These are phyloP conservation scores for Metschnikowia dekortorum DNA, from an alignment of 805 yeast genomes.

Conservation along the genomic window DNA sequence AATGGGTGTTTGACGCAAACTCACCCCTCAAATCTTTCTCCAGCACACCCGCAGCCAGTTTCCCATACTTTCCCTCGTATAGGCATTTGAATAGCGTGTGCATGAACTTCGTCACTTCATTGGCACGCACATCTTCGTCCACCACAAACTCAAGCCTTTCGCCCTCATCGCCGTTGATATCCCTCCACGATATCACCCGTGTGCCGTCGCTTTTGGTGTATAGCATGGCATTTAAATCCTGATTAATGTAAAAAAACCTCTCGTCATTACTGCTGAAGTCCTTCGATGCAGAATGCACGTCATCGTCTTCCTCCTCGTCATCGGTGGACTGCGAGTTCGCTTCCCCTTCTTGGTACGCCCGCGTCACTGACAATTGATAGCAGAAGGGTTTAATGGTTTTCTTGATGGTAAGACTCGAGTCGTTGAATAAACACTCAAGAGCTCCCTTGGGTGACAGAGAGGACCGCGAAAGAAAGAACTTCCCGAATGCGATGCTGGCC, in stretches of 20 bases:
- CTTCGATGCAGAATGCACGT: constrained; percentile 24
- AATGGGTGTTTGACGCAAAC: constrained; percentile 4
- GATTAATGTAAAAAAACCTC: constrained; percentile 64
- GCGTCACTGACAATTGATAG: constrained; percentile 67
- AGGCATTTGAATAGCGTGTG: constrained; percentile 59
- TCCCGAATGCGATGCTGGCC: constrained; percentile 72
- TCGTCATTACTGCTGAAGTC: constrained; percentile 48
- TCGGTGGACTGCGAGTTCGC: constrained; percentile 41
- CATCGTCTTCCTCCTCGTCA: constrained; percentile 48
- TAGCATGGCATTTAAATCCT: constrained; percentile 53
- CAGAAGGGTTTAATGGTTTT: constrained; percentile 61
- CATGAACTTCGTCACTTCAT: constrained; percentile 61
- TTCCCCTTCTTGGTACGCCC: constrained; percentile 67
- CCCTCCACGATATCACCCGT: constrained; percentile 71
- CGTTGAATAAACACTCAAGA: constrained; percentile 75
- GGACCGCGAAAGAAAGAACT: constrained; percentile 66
- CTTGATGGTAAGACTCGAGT: constrained; percentile 70
- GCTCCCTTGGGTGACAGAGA: constrained; percentile 84
- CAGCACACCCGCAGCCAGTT: constrained; percentile 43
- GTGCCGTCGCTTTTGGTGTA: constrained; percentile 50
- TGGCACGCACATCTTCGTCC: constrained; percentile 52
- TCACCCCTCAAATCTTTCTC: constrained; percentile 19
- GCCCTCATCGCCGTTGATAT: constrained; percentile 79
- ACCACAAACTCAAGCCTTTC: constrained; percentile 79
- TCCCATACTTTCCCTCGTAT: constrained; percentile 70